Base-by-base conservation (phyloP, 176 grass and related monocot genomes). In the Juncus inflexus region DNA sequence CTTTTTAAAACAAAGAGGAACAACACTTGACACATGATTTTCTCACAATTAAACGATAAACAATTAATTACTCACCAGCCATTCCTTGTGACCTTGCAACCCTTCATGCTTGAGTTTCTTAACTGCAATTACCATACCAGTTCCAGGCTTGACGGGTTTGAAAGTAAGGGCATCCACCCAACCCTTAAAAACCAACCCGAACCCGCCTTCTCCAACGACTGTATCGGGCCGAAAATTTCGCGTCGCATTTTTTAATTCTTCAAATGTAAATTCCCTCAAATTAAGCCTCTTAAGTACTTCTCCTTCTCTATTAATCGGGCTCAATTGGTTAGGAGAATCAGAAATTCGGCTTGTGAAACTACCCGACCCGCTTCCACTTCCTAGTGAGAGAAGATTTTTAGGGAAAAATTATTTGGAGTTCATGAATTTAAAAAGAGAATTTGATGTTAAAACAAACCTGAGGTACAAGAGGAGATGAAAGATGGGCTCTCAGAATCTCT, bases 21-120 rank as follows among this genome's bases (percentile, higher is more conserved):
- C n/a, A n/a, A n/a, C n/a, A n/a, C n/a, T n/a, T n/a, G 10, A 37
- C 9, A 52, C 3, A 50, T 50, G 7, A 45, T 36, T 50, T 12
- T 5, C 2, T 36, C 19, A 10, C 6, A 35, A 3, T 37, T 10
- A 60, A 28, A 28, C 14, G 37, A 9, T 52, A 52, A 52, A 50
- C 13, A 10, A 40, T 63, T 37, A 67, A 42, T 35, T 50, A 63
- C 61, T 9, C 47, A 87, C 84, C 84, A 87, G 74, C 84, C 84
- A 87, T 39, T 83, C 84, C 65, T 87, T 87, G 84, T 87, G 84
- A 7, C 84, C 84, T 59, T 87, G 84, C 41, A 76, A 83, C 53
- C 84, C 84, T 65, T 79, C 84, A 37, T 80, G 84, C 67, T 87
- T 87, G 37, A 87, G 61, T 65, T 67, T 87, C 64, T 83, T 83